Evolutionary conservation across 768 basidiomycete species (phyloP).

Genomic region (Mycena albidolilacea): DNA sequence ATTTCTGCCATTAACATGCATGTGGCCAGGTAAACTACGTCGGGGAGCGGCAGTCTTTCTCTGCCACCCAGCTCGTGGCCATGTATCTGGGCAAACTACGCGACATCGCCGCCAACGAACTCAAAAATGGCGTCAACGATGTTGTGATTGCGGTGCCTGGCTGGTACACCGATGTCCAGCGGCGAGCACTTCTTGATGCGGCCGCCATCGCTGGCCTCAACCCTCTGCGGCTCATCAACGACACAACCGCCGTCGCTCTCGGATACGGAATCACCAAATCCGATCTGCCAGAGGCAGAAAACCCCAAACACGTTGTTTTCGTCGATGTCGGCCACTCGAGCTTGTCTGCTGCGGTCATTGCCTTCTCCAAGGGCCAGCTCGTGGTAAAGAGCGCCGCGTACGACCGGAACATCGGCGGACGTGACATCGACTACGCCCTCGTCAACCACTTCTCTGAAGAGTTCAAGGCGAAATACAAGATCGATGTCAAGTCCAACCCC

Average conservation of each 20-base stretch:
- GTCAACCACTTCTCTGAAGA: slow-evolving; percentile 90
- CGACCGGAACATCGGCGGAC: slow-evolving; percentile 95
- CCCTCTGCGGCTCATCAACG: slow-evolving; percentile 95
- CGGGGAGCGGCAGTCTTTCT: slow-evolving; percentile 84
- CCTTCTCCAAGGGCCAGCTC: slow-evolving; percentile 95
- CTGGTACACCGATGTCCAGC: slow-evolving; percentile 96
- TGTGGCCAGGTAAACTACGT: slow-evolving; percentile 85
- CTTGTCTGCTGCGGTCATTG: slow-evolving; percentile 89
- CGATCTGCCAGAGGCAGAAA: slow-evolving; percentile 90
- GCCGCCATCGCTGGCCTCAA: slow-evolving; percentile 92
- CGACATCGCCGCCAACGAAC: slow-evolving; percentile 88
- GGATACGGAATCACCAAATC: slow-evolving; percentile 99
- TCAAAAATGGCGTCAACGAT: slow-evolving; percentile 90
- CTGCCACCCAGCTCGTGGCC: slow-evolving; percentile 92
- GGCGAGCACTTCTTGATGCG: slow-evolving; percentile 91
- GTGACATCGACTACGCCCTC: slow-evolving; percentile 95
- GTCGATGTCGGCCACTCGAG: slow-evolving; percentile 96
- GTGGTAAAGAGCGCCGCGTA: slow-evolving; percentile 90
- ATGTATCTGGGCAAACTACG: slow-evolving; percentile 93
- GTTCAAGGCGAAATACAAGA: slow-evolving; percentile 98
- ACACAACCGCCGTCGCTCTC: slow-evolving; percentile 95
- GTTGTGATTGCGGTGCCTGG: slow-evolving; percentile 97
- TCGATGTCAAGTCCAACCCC: slow-evolving; percentile 92
- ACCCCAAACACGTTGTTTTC: slow-evolving; percentile 90
- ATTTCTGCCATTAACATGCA: slow-evolving; percentile 32